Conservation (phyloP, 2,329 filamentous ascomycete species). For the Aspergillus fischeri region DNA sequence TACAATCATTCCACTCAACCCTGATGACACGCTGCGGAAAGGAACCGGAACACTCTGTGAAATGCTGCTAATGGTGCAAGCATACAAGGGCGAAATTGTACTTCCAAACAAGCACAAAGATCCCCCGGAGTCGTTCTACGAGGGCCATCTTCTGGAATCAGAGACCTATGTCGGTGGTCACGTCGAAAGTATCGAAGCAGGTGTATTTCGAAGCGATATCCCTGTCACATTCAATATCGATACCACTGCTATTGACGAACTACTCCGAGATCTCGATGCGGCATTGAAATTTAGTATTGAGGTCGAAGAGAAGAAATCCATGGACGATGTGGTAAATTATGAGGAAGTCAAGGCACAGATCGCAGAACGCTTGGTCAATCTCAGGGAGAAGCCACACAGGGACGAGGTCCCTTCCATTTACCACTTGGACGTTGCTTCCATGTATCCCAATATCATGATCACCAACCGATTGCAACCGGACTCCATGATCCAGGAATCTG, state of each 20-base stretch:
- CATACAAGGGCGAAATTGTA: constrained; percentile 86
- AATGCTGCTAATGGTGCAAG: constrained; percentile 98
- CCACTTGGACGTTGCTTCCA: constrained; percentile 96
- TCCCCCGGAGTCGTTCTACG: constrained; percentile 90
- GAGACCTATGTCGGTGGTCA: constrained; percentile 98
- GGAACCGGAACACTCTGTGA: constrained; percentile 98
- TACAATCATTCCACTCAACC: constrained; percentile 88
- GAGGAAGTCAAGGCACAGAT: constrained; percentile 84
- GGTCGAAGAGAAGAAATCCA: constrained; percentile 75
- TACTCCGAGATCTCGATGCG: constrained; percentile 78
- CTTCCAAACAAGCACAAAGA: constrained; percentile 94
- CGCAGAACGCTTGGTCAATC: constrained; percentile 59
- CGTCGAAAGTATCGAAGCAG: constrained; percentile 98
- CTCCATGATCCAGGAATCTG: constrained; percentile 96
- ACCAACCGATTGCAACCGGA: constrained; percentile 96
- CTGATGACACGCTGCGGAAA: constrained; percentile 89
- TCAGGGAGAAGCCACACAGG: constrained; percentile 80
- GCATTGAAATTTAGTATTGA: constrained; percentile 84
- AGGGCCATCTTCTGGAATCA: constrained; percentile 91
- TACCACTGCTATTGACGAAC: constrained; percentile 79
- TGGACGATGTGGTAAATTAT: constrained; percentile 77
- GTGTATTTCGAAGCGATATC: constrained; percentile 93
- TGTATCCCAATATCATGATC: constrained; percentile 99
- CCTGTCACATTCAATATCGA: constrained; percentile 94
- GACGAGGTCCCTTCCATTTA: constrained; percentile 88